A percentile compares a stretch with the other conserved stretches of the same genome.
Evolutionary conservation across 1,284 basidiomycete genomes (phyloP).

Genomic region (Phaffia rhodozyma): DNA sequence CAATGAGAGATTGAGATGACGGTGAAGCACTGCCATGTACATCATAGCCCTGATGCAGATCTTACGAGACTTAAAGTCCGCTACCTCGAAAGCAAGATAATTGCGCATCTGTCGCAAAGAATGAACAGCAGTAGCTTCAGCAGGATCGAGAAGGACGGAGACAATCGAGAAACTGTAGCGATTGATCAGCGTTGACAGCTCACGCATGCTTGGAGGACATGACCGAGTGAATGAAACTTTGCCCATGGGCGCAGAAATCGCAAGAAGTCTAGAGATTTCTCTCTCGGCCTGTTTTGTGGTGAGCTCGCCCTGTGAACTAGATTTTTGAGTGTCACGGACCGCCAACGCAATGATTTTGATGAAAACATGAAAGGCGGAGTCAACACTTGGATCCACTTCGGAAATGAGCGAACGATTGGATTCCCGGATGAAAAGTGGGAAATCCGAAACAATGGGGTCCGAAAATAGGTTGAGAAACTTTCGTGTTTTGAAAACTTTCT

Average conservation of each 20-base stretch:
- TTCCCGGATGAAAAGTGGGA: slow-evolving; percentile 61
- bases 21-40: slow-evolving; percentile 57
- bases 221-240: slow-evolving; percentile 52
- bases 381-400: slow-evolving; percentile 42
- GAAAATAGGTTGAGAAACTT: slow-evolving; percentile 64
- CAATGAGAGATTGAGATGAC: slow-evolving; percentile 48
- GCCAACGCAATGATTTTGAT: slow-evolving; percentile 61
- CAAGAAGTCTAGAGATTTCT: slow-evolving; percentile 44
- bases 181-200: slow-evolving; percentile 74
- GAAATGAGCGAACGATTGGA: slow-evolving; percentile 48
- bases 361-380: slow-evolving; percentile 68
- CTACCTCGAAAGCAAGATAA: slow-evolving; percentile 56
- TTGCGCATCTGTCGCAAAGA: slow-evolving; percentile 50
- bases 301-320: slow-evolving; percentile 33
- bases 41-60: slow-evolving; percentile 66
- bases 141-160: slow-evolving; percentile 60
- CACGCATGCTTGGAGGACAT: slow-evolving; percentile 43
- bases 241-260: slow-evolving; percentile 65
- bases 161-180: slow-evolving; percentile 66
- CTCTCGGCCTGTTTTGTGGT: slow-evolving; percentile 45
- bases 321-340: slow-evolving; percentile 31
- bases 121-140: slow-evolving; percentile 41
- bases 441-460: slow-evolving; percentile 51
- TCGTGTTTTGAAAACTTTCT: slow-evolving; percentile 66
- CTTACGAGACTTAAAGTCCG: slow-evolving; percentile 56